Evolutionary conservation across 805 yeast species (phyloP), one percentile per base, ranked within the genome.

Genomic region (Candida khao-thaluensis): DNA sequence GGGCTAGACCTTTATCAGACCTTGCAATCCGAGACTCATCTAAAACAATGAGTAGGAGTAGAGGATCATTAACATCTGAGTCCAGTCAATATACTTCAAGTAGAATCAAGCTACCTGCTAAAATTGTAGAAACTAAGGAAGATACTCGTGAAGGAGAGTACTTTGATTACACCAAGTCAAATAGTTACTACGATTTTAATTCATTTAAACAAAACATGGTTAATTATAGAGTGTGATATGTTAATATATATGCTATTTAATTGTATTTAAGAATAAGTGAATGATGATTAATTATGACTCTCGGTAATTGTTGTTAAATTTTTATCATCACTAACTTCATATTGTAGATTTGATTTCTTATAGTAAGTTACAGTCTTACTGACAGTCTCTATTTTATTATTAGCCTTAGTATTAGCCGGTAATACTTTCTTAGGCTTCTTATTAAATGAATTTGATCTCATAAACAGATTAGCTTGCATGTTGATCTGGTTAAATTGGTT

Each of bases 291-390:
- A 22, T 7, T 22, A 22, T 22, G 7, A 10, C 24, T 10, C 23
- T 39, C 38, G 17, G 15, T 17, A 26, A 36, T 36, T 3, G 40
- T 41, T 2, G 29, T 17, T 27, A 36, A 31, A 17, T 28, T 18
- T 9, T 23, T 25, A 3, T 21, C 24, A 7, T 34, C 37, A 7
- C 15, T 16, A n/a, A 21, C 14, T 16, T 30, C 34, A 10, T 30
- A 30, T 14, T 18, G 24, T 11, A 30, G 5, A 4, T 17, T 23
- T 3, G 42, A 15, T 10, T 40, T 40, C n/a, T 23, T 49, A 48
- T 64, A 69, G 32, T 64, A 66, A 2, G 74, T 69, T n/a, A 69
- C 72, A 1, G 73, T 68, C 39, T 63, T 69, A 36, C 56, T 59
- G 7, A 47, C 31, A 2, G 70, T 62, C 38, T 66, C 64, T 14